phyloP scores from a whole-genome alignment of 1,284 basidiomycete species.

The Fomitopsis schrenkii region DNA sequence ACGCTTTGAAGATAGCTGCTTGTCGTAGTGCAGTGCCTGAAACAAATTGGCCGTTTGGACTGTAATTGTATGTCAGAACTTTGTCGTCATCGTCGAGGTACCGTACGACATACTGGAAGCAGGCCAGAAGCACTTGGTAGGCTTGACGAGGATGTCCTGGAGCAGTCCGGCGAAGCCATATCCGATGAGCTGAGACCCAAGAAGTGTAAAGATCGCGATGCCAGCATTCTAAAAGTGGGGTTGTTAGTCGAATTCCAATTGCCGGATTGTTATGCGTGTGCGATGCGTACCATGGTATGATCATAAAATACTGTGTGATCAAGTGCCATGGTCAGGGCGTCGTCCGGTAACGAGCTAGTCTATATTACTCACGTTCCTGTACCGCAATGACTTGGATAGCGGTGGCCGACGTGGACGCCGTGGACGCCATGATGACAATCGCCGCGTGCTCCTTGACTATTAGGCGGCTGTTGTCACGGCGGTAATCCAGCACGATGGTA shows the following conservation, averaged over 20 bases:
- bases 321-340: background rate
- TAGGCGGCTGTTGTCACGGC: slow-evolving; percentile 17
- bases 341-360: too few relatives aligned
- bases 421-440: slow-evolving; percentile 49
- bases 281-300: slow-evolving; percentile 18
- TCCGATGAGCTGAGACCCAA: slow-evolving; percentile 12
- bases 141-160: slow-evolving; percentile 36
- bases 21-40: slow-evolving; percentile 47
- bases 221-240: slow-evolving; percentile 21
- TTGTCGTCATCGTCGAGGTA: too few relatives aligned
- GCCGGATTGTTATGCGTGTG: background rate
- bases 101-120: slow-evolving; percentile 8
- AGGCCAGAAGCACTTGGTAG: slow-evolving; percentile 29
- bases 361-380: slow-evolving; percentile 10
- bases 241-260: background rate
- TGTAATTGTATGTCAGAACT: background rate
- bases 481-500: background rate
- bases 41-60: slow-evolving; percentile 40
- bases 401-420: slow-evolving; percentile 27
- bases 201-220: slow-evolving; percentile 31
- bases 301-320: slow-evolving; percentile 24
- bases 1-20: slow-evolving; percentile 30
- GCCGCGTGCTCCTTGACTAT: slow-evolving; percentile 56
- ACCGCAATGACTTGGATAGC: slow-evolving; percentile 29
- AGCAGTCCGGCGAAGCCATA: slow-evolving; percentile 20